Evolutionary conservation across 169 alveolate species (phyloP).

Genomic region (Plasmodium adleri): DNA sequence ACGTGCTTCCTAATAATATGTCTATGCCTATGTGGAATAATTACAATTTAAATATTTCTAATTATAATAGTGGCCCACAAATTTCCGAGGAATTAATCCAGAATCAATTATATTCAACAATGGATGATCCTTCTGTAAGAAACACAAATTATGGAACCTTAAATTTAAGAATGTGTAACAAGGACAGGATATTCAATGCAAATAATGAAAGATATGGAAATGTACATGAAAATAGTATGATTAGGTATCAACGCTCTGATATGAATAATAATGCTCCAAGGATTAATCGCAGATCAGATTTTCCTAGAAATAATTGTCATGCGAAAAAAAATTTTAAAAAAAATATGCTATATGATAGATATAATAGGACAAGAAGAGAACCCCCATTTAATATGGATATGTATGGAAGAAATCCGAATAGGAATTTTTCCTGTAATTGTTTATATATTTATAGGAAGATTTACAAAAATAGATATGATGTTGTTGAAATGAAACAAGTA

Average conservation of each 20-base stretch:
- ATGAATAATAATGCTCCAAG: slow-evolving; percentile 12
- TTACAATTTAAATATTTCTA: background rate
- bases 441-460: slow-evolving; percentile 20
- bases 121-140: background rate
- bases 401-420: slow-evolving; percentile 16
- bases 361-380: slow-evolving; percentile 41
- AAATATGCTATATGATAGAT: slow-evolving; percentile 25
- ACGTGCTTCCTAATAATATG: background rate
- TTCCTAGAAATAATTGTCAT: slow-evolving; percentile 6
- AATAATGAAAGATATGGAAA: slow-evolving; percentile 9
- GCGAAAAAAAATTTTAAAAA: slow-evolving; percentile 39
- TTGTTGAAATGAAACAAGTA: slow-evolving; percentile 36
- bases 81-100: background rate
- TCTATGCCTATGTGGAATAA: background rate
- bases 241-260: slow-evolving; percentile 3
- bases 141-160: slow-evolving; percentile 1
- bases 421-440: slow-evolving; percentile 37
- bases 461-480: slow-evolving; percentile 5
- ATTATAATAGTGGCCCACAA: background rate
- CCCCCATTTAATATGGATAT: slow-evolving; percentile 8
- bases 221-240: background rate
- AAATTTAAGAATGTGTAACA: slow-evolving; percentile 1
- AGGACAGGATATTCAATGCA: slow-evolving; percentile 8
- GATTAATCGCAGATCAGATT: slow-evolving; percentile 15
- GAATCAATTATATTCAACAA: slow-evolving; percentile 2